Base-by-base conservation (phyloP, 768 basidiomycete genomes). In the Nidularia sp. region DNA sequence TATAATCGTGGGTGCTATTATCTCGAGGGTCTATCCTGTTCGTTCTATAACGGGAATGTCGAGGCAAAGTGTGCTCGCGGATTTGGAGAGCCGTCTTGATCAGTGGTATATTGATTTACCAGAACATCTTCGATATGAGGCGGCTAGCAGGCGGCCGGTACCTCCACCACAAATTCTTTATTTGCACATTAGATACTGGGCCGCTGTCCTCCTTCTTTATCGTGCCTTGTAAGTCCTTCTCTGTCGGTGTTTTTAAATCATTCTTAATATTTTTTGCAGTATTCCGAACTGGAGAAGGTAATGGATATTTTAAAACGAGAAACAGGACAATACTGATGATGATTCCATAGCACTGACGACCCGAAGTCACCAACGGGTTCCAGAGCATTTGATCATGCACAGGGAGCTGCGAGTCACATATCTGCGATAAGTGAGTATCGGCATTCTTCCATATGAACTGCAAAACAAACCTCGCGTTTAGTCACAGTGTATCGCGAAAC, bases 141-240 rank as follows among this genome's bases (percentile, higher is more conserved):
- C 79, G 34, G 69, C 77, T 9, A 81, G 75, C 57, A 78, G 79
- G 58, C 72, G 79, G 46, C 68, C 65, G 6, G 64, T 71, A 7
- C 85, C 86, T 6, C 77, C 84, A 3, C 85, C 89, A 1, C 81
- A 85, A 49, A 75, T 90, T 25, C 64, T 90, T 32, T 76, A 81
- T 45, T 69, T 91, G 41, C 86, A 92, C 57, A 75, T 88, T 51
- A 76, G 87, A 55, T 91, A 92, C 63, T 88, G 87, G 81, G 82
- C 80, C 5, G 76, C 86, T 13, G 84, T 91, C 4, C 71, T 92
- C 9, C 70, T 92, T 35, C 73, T 91, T 36, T 80, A 91, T 65
- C 78, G 90, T 48, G 88, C 86, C 12, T 92, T 90, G 89, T 90
- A 66, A 76, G 89, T 77, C 25, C 12, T 13, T 42, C 47, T 31